A percentile compares a stretch with the other conserved stretches of the same genome.
phyloP scores from a whole-genome alignment of 139 green algal genomes.

The Asterochloris sp. region DNA sequence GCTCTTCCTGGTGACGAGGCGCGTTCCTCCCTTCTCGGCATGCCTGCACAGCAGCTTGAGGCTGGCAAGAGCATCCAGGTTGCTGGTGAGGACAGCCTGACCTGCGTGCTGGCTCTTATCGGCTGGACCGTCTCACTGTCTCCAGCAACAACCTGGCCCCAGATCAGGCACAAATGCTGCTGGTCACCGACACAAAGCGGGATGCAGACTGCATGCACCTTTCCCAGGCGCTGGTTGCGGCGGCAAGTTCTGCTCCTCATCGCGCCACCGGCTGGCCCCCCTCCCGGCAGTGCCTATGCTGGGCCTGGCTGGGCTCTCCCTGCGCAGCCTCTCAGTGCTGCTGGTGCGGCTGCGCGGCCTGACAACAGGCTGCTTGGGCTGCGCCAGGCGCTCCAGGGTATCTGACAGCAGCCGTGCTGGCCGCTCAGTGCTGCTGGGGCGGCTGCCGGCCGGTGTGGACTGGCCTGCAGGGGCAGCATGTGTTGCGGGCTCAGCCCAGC shows the following conservation, averaged over 20 bases:
- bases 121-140: too few relatives aligned
- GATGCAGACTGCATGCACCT: too few relatives aligned
- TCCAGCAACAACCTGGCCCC: too few relatives aligned
- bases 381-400: neutral
- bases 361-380: neutral
- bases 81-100: neutral
- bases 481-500: too few relatives aligned
- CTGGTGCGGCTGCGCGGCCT: slow-evolving; percentile 19
- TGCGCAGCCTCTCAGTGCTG: slow-evolving; percentile 25
- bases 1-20: slow-evolving; percentile 60
- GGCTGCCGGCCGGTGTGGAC: slow-evolving; percentile 34
- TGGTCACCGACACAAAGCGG: too few relatives aligned
- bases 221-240: too few relatives aligned
- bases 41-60: neutral
- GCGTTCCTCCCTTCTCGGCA: neutral
- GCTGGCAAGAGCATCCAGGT: neutral
- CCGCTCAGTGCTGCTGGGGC: slow-evolving; percentile 39
- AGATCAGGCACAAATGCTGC: too few relatives aligned
- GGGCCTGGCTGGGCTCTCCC: slow-evolving; percentile 2
- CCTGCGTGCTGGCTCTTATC: neutral
- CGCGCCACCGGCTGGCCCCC: too few relatives aligned
- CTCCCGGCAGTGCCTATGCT: too few relatives aligned
- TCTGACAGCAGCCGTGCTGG: neutral
- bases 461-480: slow-evolving; percentile 10
- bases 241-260: too few relatives aligned